These are phyloP conservation scores for Stachybotrys elegans DNA, from an alignment of 2,329 filamentous ascomycete species.

Conservation along the genomic window DNA sequence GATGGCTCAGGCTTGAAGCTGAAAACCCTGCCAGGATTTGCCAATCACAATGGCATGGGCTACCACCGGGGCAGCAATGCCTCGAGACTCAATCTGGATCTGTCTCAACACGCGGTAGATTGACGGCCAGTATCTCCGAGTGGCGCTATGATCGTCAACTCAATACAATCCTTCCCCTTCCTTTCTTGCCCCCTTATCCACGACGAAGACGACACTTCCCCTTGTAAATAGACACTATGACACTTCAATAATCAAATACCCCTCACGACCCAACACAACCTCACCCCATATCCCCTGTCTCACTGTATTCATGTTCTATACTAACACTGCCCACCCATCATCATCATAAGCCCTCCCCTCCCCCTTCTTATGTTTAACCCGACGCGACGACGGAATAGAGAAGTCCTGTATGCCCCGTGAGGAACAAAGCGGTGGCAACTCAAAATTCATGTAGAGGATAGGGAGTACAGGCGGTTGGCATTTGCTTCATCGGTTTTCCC, in stretches of 20 bases:
- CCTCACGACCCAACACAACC: slow-evolving; percentile 25
- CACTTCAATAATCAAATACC: slow-evolving; percentile 33
- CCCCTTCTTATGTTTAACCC: slow-evolving; percentile 17
- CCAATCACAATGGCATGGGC: too few relatives aligned
- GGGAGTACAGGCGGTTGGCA: slow-evolving; percentile 33
- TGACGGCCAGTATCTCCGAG: too few relatives aligned
- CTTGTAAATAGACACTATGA: slow-evolving; percentile 32
- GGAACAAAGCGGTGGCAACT: slow-evolving; percentile 25
- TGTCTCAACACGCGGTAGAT: too few relatives aligned
- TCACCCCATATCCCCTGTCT: slow-evolving; percentile 7
- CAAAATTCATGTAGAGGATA: slow-evolving; percentile 38
- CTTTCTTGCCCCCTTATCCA: slow-evolving; percentile 16
- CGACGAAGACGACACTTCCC: slow-evolving; percentile 30
- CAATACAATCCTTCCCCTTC: slow-evolving; percentile 8
- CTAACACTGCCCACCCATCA: slow-evolving; percentile 18
- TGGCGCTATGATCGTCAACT: too few relatives aligned
- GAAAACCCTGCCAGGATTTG: slow-evolving; percentile 7
- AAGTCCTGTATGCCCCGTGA: slow-evolving; percentile 35
- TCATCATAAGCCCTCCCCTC: too few relatives aligned
- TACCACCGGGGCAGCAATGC: too few relatives aligned
- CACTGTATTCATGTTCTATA: slow-evolving; percentile 14
- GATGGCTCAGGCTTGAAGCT: slow-evolving; percentile 48
- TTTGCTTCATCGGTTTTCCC: slow-evolving; percentile 13
- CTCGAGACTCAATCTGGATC: too few relatives aligned
- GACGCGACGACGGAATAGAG: slow-evolving; percentile 33